These are phyloP conservation scores for Ophiocordyceps camponoti-leonardi DNA, from an alignment of 2,329 filamentous ascomycete genomes.

Conservation along the genomic window DNA sequence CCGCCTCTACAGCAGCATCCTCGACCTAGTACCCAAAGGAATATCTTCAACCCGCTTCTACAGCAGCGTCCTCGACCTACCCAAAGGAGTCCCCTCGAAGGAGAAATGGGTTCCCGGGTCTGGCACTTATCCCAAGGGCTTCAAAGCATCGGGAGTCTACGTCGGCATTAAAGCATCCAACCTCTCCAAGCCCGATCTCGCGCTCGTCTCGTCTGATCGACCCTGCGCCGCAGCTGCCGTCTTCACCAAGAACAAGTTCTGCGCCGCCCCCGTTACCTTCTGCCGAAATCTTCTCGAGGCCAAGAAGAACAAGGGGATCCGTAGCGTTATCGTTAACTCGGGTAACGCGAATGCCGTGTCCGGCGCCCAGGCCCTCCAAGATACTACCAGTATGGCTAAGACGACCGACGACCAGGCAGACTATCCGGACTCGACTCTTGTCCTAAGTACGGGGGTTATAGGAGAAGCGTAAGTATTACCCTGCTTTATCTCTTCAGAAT, in stretches of 20 bases:
- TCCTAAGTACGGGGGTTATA: slow-evolving; percentile 98
- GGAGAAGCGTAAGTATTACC: slow-evolving; percentile 51
- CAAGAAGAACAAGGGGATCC: slow-evolving; percentile 50
- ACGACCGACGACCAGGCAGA: slow-evolving; percentile 52
- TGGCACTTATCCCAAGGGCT: slow-evolving; percentile 82
- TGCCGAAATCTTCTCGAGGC: slow-evolving; percentile 55
- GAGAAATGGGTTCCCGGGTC: slow-evolving; percentile 74
- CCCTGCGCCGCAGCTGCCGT: slow-evolving; percentile 81
- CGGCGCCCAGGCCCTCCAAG: slow-evolving; percentile 72
- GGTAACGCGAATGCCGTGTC: slow-evolving; percentile 97
- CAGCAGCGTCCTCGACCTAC: too few relatives aligned
- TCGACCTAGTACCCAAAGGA: too few relatives aligned
- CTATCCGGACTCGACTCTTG: slow-evolving; percentile 46
- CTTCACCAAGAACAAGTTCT: slow-evolving; percentile 97
- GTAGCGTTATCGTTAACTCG: slow-evolving; percentile 80
- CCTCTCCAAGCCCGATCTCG: slow-evolving; percentile 79
- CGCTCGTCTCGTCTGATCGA: slow-evolving; percentile 69
- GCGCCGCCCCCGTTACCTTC: slow-evolving; percentile 85
- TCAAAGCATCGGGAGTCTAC: slow-evolving; percentile 70
- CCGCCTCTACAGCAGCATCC: background rate
- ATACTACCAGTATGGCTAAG: slow-evolving; percentile 69
- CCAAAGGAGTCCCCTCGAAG: slow-evolving; percentile 49
- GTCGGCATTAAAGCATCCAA: slow-evolving; percentile 91
- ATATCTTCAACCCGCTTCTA: too few relatives aligned
- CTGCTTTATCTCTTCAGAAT: background rate